Evolutionary conservation across 805 yeast species (phyloP), one percentile per base, ranked within the genome.

Genomic region (Kodamaea leandrae): DNA sequence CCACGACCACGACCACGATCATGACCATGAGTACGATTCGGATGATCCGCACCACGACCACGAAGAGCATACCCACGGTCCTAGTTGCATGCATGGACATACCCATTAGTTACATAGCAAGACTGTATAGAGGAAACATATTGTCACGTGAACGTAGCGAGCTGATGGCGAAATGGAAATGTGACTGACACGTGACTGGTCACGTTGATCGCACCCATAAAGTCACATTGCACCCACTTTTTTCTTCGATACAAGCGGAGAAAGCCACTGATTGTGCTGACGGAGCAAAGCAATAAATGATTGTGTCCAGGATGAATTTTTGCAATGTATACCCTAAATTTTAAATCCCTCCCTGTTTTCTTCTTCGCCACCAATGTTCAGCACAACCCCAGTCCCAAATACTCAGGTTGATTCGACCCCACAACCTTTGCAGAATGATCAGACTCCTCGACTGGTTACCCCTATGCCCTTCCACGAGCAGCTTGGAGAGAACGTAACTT

Each of bases 401-500:
- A 21, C 25, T 12, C 21, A 28, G 15, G 14, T 15, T 19, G 37
- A 36, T 15, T 36, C 14, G 4, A 20, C 30, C 18, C 18, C 27
- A 10, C 39, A 36, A 20, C 33, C 29, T 16, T 7, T 18, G 32
- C 32, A 27, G 28, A 38, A 18, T 12, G 19, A 45, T 37, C 39
- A 52, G 51, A n/a, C 53, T 2, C 41, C 36, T 4, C 19, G 36
- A 8, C 24, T 30, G 32, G 32, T 32, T 14, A 39, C 39, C 27
- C 39, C 51, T 43, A 51, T 47, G 37, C 45, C 47, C 45, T 21
- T 43, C 45, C 57, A 57, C 39, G 59, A 58, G 29, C 56, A 48
- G 28, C 29, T 52, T 30, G 55, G 50, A 9, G 56, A 50, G 19
- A 52, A 57, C 16, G 48, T 53, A 41, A 63, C 69, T 9, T 68